phyloP scores from a whole-genome alignment of 345 rosid genomes.

The Eucalyptus curtisii region DNA sequence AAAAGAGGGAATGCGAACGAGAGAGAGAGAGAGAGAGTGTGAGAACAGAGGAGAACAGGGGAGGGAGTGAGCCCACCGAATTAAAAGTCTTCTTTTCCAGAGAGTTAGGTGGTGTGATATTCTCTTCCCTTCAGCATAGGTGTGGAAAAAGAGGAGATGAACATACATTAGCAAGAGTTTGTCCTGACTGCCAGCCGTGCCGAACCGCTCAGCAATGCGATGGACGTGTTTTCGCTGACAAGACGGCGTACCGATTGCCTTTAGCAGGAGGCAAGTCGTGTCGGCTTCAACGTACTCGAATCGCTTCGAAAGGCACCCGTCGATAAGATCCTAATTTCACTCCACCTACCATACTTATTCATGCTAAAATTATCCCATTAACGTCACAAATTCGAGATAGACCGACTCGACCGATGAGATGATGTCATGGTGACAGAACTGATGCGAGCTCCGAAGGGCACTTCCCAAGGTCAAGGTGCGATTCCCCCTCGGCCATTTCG shows the following conservation, averaged over 20 bases:
- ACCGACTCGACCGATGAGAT: not conserved
- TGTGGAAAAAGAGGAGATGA: not conserved
- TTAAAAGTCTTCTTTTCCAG: not conserved
- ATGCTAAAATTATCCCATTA: not conserved
- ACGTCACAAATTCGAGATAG: accelerated
- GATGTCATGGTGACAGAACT: not conserved
- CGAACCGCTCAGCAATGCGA: not conserved
- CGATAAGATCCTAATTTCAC: not conserved
- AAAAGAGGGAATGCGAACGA: not conserved
- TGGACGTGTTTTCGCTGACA: not conserved
- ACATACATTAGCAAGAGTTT: not conserved
- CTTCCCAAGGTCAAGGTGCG: not conserved
- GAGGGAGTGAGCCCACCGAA: not conserved
- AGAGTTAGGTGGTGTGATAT: not conserved
- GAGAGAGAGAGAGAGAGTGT: not conserved
- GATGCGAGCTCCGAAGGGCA: not conserved
- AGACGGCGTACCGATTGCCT: not conserved
- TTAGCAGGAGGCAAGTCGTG: not conserved
- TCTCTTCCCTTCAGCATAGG: not conserved
- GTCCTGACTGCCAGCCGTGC: not conserved
- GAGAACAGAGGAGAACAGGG: not conserved
- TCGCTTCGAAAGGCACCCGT: not conserved
- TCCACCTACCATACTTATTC: accelerated
- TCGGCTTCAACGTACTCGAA: not conserved
- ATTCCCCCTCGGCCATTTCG: not conserved